Evolutionary conservation across 2,329 filamentous ascomycete genomes (phyloP), one percentile per base, ranked within the genome.

Genomic region (Epicoccum sorghinum): DNA sequence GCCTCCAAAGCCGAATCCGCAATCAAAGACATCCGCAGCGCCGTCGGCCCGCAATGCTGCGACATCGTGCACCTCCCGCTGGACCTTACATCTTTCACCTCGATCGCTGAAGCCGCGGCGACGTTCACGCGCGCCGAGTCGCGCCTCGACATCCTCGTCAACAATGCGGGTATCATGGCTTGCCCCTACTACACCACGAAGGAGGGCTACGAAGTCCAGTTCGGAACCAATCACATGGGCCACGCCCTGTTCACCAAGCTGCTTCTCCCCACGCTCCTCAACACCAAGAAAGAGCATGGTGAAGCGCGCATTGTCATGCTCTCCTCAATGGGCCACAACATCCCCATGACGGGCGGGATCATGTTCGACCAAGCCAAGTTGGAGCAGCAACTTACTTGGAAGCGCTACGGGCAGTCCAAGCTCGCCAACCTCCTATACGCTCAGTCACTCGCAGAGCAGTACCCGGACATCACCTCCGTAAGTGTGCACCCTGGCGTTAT

Each of bases 151-250:
- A 67, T 80, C 25, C 68, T 81, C 3, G 69, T 80, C 51, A 73
- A 76, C 65, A 81, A 82, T 57, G 79, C 80, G 0, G 79, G 79
- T 35, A 69, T 81, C 48, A 77, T 75, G 69, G 70, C 69, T 0
- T 58, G 50, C 0, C 69, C 73, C 1, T 72, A 78, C 36, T 66
- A 60, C 23, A 65, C 71, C 2, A 82, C 79, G 0, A 67, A 73
- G 14, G 79, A 82, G 38, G 79, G 78, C 38, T 81, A 80, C 57
- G 80, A 83, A 62, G 72, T 78, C 29, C 79, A 82, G 46, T 78
- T 82, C 52, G 81, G 78, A 29, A 81, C 77, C 8, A 82, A 83
- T 58, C 77, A 82, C 67, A 67, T 82, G 57, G 81, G 79, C n/a
- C 80, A 81, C 57, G 78, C 79, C 3, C 71, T 82, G 0, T 61